These are phyloP conservation scores for Trichophyton verrucosum DNA, from an alignment of 2,329 filamentous ascomycete genomes.

Conservation along the genomic window DNA sequence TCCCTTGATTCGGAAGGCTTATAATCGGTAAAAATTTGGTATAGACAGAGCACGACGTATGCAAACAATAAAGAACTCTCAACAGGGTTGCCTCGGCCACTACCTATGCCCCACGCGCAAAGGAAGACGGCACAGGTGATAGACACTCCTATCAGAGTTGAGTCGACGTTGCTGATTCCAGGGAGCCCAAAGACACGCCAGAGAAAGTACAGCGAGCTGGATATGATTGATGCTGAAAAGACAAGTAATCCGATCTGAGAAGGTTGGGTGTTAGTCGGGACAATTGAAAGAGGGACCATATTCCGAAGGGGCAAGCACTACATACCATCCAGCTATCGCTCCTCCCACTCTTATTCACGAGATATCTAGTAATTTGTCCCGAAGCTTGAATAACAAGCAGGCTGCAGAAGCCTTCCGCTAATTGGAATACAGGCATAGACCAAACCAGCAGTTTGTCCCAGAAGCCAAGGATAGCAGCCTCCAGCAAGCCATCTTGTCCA, in stretches of 20 bases:
- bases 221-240: constrained; percentile 79
- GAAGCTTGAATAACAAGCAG: constrained; percentile 88
- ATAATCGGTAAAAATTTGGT: constrained; percentile 99
- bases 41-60: constrained; percentile 95
- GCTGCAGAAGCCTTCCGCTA: constrained; percentile 93
- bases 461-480: constrained; percentile 64
- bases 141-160: constrained; percentile 79
- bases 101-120: constrained; percentile 86
- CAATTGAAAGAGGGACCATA: neutral
- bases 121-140: constrained; percentile 89
- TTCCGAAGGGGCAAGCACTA: constrained; percentile 13
- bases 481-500: constrained; percentile 69
- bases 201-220: constrained; percentile 87
- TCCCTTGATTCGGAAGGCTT: constrained; percentile 59
- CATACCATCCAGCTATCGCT: constrained; percentile 94
- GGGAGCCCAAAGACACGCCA: constrained; percentile 92
- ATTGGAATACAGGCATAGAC: constrained; percentile 86
- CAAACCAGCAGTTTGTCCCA: constrained; percentile 86
- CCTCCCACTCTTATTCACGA: constrained; percentile 75
- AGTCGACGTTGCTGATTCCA: constrained; percentile 82
- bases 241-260: constrained; percentile 72
- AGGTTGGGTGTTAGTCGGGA: constrained; percentile 12
- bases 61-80: constrained; percentile 92
- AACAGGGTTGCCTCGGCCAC: constrained; percentile 84
- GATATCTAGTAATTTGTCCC: constrained; percentile 86